A percentile compares a stretch with the other conserved stretches of the same genome.
Conservation (phyloP, 2,329 filamentous ascomycete species). For the Pestalotiopsis sp. region DNA sequence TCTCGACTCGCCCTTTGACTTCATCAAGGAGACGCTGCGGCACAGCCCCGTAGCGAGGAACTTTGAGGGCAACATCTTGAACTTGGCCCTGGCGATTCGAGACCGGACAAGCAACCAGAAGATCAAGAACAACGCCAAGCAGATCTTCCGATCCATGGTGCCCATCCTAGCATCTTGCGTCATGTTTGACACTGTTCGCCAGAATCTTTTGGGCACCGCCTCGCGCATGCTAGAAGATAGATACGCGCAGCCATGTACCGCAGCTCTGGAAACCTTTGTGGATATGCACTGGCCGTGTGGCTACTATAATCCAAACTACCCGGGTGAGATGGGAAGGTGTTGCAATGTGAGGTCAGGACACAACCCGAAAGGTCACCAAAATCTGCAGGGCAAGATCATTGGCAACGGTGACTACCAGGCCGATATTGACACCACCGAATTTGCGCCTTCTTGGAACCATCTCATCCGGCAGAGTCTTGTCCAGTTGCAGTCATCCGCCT, state of each 20-base stretch:
- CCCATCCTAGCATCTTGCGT: constrained; percentile 35
- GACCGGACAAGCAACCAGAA: constrained; percentile 20
- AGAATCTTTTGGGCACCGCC: constrained; percentile 33
- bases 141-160: constrained; percentile 32
- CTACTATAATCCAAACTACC: constrained; percentile 24
- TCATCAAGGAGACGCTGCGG: constrained; percentile 34
- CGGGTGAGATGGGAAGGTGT: constrained; percentile 29
- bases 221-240: constrained; percentile 32
- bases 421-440: constrained; percentile 24
- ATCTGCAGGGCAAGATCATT: constrained; percentile 34
- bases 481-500: constrained; percentile 30
- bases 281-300: constrained; percentile 34
- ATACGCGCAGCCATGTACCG: constrained; percentile 31
- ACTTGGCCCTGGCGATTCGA: constrained; percentile 29
- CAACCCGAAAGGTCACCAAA: constrained; percentile 35
- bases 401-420: constrained; percentile 35
- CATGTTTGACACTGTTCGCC: constrained; percentile 35
- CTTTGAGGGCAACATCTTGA: constrained; percentile 35
- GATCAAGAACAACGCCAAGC: constrained; percentile 26
- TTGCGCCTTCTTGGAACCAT: constrained; percentile 30
- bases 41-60: constrained; percentile 32
- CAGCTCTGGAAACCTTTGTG: constrained; percentile 32
- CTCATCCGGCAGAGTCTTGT: constrained; percentile 28
- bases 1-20: constrained; percentile 34
- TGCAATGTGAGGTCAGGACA: constrained; percentile 34